These are phyloP conservation scores for Hypomyces perniciosus DNA, from an alignment of 2,329 filamentous ascomycete species.

Conservation along the genomic window DNA sequence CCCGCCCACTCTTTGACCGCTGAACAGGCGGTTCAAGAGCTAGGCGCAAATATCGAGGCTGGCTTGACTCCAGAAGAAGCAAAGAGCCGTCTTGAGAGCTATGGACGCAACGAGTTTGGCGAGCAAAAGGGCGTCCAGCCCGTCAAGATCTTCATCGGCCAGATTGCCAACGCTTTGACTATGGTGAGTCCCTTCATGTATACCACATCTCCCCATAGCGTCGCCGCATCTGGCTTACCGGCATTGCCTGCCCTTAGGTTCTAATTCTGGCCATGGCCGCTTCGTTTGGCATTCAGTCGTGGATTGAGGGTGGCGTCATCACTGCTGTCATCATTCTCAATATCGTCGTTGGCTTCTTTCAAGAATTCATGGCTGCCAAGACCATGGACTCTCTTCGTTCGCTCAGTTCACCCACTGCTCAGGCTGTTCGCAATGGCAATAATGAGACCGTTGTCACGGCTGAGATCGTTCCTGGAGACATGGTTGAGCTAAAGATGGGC, in stretches of 20 bases:
- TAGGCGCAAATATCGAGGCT: constrained; percentile 49
- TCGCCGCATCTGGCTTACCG: neutral
- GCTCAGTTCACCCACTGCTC: constrained; percentile 38
- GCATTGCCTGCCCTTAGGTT: constrained; percentile 24
- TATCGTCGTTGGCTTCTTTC: constrained; percentile 45
- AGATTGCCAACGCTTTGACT: constrained; percentile 65
- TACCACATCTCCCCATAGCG: constrained; percentile 12
- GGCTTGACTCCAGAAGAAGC: constrained; percentile 53
- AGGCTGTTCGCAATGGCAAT: constrained; percentile 37
- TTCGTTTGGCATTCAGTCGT: constrained; percentile 52
- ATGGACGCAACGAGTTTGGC: constrained; percentile 55
- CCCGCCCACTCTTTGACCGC: constrained; percentile 59
- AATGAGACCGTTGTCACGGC: constrained; percentile 32
- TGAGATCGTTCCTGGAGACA: constrained; percentile 51
- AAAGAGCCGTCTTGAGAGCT: constrained; percentile 45
- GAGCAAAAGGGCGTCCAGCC: constrained; percentile 54
- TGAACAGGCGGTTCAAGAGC: constrained; percentile 46
- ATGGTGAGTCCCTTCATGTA: constrained; percentile 36
- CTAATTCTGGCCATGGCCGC: constrained; percentile 53
- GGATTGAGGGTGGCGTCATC: constrained; percentile 56
- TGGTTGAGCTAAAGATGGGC: constrained; percentile 48
- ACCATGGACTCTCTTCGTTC: constrained; percentile 43
- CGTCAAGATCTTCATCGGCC: constrained; percentile 57
- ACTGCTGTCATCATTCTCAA: constrained; percentile 52
- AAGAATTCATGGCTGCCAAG: constrained; percentile 43